A percentile compares a stretch with the other conserved stretches of the same genome.
These are phyloP conservation scores for Candolleomyces eurysporus DNA, from an alignment of 768 basidiomycete genomes.

Conservation along the genomic window DNA sequence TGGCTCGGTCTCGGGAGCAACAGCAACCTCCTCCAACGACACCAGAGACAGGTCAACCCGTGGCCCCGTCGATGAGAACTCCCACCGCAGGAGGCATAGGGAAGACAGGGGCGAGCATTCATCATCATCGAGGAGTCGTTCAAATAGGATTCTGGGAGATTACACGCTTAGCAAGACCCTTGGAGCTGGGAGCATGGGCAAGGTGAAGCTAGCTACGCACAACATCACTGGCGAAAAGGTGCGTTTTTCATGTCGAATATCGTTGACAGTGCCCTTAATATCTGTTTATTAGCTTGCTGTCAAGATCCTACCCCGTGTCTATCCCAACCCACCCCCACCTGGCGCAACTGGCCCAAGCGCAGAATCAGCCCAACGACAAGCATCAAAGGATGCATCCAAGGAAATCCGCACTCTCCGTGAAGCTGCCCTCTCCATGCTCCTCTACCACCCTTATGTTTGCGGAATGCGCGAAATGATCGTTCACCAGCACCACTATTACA, in stretches of 20 bases:
- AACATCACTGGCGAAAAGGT: slow-evolving; percentile 92
- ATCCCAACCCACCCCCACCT: slow-evolving; percentile 54
- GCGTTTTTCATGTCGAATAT: slow-evolving; percentile 19
- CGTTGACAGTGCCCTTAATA: slow-evolving; percentile 4
- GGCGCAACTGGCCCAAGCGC: slow-evolving; percentile 39
- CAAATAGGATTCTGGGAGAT: slow-evolving; percentile 78
- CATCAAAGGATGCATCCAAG: slow-evolving; percentile 88
- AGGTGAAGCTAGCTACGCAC: slow-evolving; percentile 94
- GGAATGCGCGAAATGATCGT: slow-evolving; percentile 99
- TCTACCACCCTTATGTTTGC: slow-evolving; percentile 98
- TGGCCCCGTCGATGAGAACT: slow-evolving; percentile 22
- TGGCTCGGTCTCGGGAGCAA: slow-evolving; percentile 2
- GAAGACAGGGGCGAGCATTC: slow-evolving; percentile 20
- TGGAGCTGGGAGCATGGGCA: slow-evolving; percentile 98
- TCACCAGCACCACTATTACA: slow-evolving; percentile 98
- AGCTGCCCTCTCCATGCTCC: slow-evolving; percentile 90
- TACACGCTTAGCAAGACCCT: slow-evolving; percentile 96
- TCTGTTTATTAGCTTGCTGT: slow-evolving; percentile 77
- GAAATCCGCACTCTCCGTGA: slow-evolving; percentile 96
- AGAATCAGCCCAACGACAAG: slow-evolving; percentile 68
- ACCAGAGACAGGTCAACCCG: slow-evolving; percentile 25
- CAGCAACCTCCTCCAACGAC: slow-evolving; percentile 29
- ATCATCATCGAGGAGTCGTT: slow-evolving; percentile 31
- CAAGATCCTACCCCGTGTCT: slow-evolving; percentile 92
- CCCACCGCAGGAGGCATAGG: slow-evolving; percentile 28